Evolutionary conservation across 345 rosid genomes (phyloP).

Genomic region (Corchorus olitorius): DNA sequence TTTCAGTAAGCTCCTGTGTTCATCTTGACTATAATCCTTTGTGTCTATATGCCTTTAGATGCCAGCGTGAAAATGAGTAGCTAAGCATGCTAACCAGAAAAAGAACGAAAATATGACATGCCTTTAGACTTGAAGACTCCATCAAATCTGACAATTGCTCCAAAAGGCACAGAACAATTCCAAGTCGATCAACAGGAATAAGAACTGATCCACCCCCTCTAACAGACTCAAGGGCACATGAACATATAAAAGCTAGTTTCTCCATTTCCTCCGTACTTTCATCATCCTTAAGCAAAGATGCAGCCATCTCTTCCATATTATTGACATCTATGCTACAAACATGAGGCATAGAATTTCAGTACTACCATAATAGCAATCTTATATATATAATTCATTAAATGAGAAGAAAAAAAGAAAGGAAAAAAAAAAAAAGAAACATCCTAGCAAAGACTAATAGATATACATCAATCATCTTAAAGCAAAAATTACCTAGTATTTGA

Average conservation of each 20-base stretch:
- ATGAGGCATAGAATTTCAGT: conserved; percentile 14
- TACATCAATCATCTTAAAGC: conserved; percentile 10
- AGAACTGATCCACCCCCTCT: conserved; percentile 80
- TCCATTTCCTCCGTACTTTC: conserved; percentile 63
- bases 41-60: background rate
- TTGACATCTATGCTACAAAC: conserved; percentile 32
- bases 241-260: conserved; percentile 67
- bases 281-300: conserved; percentile 39
- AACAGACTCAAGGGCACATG: conserved; percentile 61
- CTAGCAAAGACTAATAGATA: conserved; percentile 2
- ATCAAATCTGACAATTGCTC: conserved; percentile 56
- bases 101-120: conserved; percentile 22
- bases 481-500: conserved; percentile 50
- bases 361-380: conserved; percentile 16
- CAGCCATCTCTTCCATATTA: conserved; percentile 37
- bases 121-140: conserved; percentile 57
- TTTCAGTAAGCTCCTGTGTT: background rate
- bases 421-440: background rate
- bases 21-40: background rate
- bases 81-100: background rate
- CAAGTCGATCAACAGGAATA: conserved; percentile 55
- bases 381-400: background rate
- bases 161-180: conserved; percentile 63
- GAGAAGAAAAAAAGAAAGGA: no score
- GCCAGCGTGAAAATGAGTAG: background rate